Percentiles rank a stretch among this genome's conserved stretches.
phyloP scores from a whole-genome alignment of 768 basidiomycete genomes.

The Amyloporia xantha region DNA sequence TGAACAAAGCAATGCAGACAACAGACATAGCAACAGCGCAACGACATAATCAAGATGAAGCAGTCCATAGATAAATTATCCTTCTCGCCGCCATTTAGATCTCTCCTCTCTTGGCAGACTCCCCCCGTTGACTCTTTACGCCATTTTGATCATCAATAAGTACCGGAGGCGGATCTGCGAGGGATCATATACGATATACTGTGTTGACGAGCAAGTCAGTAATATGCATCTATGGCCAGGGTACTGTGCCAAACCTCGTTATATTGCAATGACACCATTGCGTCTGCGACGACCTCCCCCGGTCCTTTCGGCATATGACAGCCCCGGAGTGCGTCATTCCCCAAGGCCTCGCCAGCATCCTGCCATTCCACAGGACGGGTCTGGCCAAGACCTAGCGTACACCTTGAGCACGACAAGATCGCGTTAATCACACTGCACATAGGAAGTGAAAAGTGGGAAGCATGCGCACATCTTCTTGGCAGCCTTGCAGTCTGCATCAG shows the following conservation, averaged over 20 bases:
- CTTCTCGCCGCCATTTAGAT: too few species aligned
- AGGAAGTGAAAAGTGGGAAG: background rate
- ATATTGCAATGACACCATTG: constrained; percentile 36
- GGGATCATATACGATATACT: constrained; percentile 59
- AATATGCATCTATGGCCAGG: too few species aligned
- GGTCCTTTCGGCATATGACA: constrained; percentile 56
- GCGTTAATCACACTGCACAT: background rate
- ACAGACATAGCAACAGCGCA: too few species aligned
- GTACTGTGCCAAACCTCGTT: constrained; percentile 52
- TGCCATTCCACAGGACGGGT: constrained; percentile 51
- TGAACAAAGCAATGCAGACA: too few species aligned
- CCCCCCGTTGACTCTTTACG: too few species aligned
- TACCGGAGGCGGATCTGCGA: constrained; percentile 54
- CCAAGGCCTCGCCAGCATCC: constrained; percentile 47
- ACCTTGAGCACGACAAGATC: constrained; percentile 25
- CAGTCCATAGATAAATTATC: too few species aligned
- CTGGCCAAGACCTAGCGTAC: constrained; percentile 49
- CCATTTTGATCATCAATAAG: constrained; percentile 45
- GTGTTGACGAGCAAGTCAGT: background rate
- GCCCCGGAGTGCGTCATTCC: constrained; percentile 42
- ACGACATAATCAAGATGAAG: too few species aligned
- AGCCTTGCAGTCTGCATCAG: constrained; percentile 40
- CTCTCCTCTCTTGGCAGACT: too few species aligned
- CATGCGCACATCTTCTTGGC: constrained; percentile 30
- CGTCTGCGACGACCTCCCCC: constrained; percentile 26